Evolutionary conservation across 306 rosid species (phyloP).

Genomic region (Malus asiatica): DNA sequence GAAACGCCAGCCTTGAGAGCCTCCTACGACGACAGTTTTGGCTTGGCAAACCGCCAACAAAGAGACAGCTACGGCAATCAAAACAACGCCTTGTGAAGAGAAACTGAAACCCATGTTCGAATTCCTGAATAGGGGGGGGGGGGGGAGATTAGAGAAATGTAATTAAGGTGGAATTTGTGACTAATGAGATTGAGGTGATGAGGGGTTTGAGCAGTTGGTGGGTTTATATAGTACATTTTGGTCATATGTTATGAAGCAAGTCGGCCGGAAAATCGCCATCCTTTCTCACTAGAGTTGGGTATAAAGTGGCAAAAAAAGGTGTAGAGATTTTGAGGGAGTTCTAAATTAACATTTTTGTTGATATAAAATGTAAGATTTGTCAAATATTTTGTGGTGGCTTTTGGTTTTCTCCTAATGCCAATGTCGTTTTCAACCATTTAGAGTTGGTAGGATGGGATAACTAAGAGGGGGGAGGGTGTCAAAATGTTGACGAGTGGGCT

Average conservation of each 20-base stretch:
- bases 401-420: neutral
- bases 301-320: neutral
- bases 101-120: constrained; percentile 1
- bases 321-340: neutral
- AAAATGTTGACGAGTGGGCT: neutral
- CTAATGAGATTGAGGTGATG: too few relatives aligned
- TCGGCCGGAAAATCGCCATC: neutral
- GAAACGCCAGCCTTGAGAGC: constrained; percentile 45
- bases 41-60: constrained; percentile 10
- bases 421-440: neutral
- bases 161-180: neutral
- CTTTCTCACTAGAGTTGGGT: neutral
- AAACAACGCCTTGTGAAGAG: neutral
- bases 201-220: neutral
- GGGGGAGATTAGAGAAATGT: too few relatives aligned
- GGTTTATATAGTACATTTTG: neutral
- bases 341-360: neutral
- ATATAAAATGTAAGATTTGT: neutral
- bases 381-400: neutral
- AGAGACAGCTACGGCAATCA: constrained; percentile 5
- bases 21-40: constrained; percentile 46
- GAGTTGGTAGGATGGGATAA: neutral
- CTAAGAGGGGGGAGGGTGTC: neutral
- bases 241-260: neutral
- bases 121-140: neutral